These are phyloP conservation scores for Lentinula sp. DNA, from an alignment of 768 basidiomycete species.

Conservation along the genomic window DNA sequence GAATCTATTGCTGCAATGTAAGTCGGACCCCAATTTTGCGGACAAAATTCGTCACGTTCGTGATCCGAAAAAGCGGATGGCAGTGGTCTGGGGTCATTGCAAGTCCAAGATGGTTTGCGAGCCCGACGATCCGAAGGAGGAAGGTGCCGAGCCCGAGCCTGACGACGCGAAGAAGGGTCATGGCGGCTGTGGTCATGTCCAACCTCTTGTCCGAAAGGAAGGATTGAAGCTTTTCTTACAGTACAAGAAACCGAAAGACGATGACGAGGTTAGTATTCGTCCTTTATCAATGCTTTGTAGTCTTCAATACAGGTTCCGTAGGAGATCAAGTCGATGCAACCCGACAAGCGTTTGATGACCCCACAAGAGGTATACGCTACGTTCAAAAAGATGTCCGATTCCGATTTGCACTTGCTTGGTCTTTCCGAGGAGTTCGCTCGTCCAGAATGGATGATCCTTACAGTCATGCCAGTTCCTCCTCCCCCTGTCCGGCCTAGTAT, in stretches of 20 bases:
- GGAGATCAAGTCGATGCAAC: slow-evolving; percentile 78
- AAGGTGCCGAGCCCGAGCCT: slow-evolving; percentile 60
- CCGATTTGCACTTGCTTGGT: slow-evolving; percentile 84
- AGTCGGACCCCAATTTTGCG: slow-evolving; percentile 82
- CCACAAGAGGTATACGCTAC: slow-evolving; percentile 88
- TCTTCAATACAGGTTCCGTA: slow-evolving; percentile 20
- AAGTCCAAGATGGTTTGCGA: slow-evolving; percentile 88
- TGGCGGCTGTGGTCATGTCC: slow-evolving; percentile 93
- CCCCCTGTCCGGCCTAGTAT: slow-evolving; percentile 98
- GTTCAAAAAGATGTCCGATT: slow-evolving; percentile 92
- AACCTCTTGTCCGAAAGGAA: slow-evolving; percentile 89
- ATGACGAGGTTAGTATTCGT: slow-evolving; percentile 75
- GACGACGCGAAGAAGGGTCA: slow-evolving; percentile 86
- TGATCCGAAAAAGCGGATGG: slow-evolving; percentile 84
- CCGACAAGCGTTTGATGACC: slow-evolving; percentile 76
- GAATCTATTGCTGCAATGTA: slow-evolving; percentile 26
- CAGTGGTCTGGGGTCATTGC: slow-evolving; percentile 79
- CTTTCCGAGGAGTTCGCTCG: slow-evolving; percentile 94
- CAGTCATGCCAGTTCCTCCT: slow-evolving; percentile 95
- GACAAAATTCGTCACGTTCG: slow-evolving; percentile 84
- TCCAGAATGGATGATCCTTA: slow-evolving; percentile 99
- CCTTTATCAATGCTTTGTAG: neutral
- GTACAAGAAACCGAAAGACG: slow-evolving; percentile 92
- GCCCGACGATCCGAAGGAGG: slow-evolving; percentile 83
- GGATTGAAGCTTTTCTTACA: slow-evolving; percentile 92